A percentile compares a stretch with the other conserved stretches of the same genome.
phyloP scores from a whole-genome alignment of 2,329 filamentous ascomycete genomes.

The Aureobasidium sp. region DNA sequence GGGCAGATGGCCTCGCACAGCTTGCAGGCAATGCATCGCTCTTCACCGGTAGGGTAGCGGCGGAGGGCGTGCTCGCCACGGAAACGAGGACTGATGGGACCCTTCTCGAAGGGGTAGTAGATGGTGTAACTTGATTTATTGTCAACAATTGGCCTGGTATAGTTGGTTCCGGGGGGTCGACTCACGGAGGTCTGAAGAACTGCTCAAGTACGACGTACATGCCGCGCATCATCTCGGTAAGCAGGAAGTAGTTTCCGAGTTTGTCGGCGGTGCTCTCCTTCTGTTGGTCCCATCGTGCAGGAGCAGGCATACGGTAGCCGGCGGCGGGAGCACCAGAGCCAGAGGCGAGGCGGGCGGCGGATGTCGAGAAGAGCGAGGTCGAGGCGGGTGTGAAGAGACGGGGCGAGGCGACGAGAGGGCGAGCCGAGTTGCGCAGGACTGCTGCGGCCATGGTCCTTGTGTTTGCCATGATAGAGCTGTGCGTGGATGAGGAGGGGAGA shows the following conservation, averaged over 20 bases:
- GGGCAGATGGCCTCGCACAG: constrained; percentile 98
- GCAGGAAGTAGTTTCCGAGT: constrained; percentile 85
- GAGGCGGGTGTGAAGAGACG: constrained; percentile 36
- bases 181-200: constrained; percentile 95
- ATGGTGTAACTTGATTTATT: constrained; percentile 71
- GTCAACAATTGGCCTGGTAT: constrained; percentile 18
- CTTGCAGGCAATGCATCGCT: constrained; percentile 99
- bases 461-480: constrained; percentile 36
- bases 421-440: constrained; percentile 37
- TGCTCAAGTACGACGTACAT: constrained; percentile 98
- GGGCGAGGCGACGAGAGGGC: constrained; percentile 28
- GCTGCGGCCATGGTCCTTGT: constrained; percentile 38
- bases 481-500: not conserved
- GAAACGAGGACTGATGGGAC: constrained; percentile 95
- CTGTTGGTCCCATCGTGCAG: constrained; percentile 71
- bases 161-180: constrained; percentile 24
- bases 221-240: constrained; percentile 91
- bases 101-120: constrained; percentile 98
- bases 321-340: constrained; percentile 70
- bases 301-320: constrained; percentile 68
- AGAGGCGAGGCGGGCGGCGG: constrained; percentile 52
- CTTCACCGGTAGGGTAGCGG: constrained; percentile 93
- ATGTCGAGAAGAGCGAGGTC: constrained; percentile 54
- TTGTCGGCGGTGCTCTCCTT: constrained; percentile 71
- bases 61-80: constrained; percentile 95